Evolutionary conservation across 805 yeast genomes (phyloP).

Genomic region (Suhomyces canberraensis): DNA sequence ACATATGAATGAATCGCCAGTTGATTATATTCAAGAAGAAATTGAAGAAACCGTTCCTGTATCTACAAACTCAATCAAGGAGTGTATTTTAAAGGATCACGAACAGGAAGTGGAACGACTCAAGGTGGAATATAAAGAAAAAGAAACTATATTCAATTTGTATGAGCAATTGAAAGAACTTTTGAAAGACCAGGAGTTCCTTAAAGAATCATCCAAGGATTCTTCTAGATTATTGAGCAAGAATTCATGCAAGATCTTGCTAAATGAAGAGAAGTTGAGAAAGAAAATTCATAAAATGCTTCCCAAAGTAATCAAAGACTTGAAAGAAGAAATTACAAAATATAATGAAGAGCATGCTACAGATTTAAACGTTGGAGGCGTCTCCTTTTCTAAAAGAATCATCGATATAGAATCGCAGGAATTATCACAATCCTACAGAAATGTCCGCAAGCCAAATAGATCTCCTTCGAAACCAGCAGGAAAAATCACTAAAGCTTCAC

Average conservation of each 20-base stretch:
- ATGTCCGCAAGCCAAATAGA: not conserved
- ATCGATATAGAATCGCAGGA: conserved; percentile 27
- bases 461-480: not conserved
- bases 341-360: conserved; percentile 41
- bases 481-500: not conserved
- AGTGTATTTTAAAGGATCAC: conserved; percentile 57
- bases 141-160: conserved; percentile 54
- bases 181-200: conserved; percentile 54
- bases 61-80: conserved; percentile 40
- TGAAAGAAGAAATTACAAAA: conserved; percentile 45
- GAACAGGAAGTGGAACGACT: conserved; percentile 58
- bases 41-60: not conserved
- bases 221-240: conserved; percentile 74
- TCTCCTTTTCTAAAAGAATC: conserved; percentile 42
- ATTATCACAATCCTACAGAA: not conserved
- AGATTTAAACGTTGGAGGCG: conserved; percentile 42
- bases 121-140: conserved; percentile 45
- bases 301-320: conserved; percentile 57
- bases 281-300: conserved; percentile 62
- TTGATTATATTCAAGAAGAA: not conserved
- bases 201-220: conserved; percentile 72
- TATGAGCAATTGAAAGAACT: conserved; percentile 55
- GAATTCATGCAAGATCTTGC: conserved; percentile 72
- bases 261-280: conserved; percentile 76
- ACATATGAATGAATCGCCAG: conserved; percentile 13